These are phyloP conservation scores for Clarkia xantiana DNA, from an alignment of 345 rosid species.

Conservation along the genomic window DNA sequence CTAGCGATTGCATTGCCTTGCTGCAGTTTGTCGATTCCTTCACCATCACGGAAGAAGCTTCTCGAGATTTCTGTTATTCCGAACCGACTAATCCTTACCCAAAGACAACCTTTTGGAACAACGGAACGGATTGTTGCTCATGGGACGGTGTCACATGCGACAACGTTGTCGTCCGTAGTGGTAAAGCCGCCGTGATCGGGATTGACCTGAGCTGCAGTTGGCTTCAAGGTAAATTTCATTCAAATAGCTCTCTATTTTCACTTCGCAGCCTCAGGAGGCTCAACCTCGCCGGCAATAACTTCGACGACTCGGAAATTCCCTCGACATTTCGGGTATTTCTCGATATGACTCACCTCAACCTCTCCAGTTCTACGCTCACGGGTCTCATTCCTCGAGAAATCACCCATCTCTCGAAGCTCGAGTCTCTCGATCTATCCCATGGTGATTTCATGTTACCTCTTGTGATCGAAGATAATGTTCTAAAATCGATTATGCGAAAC, in stretches of 20 bases:
- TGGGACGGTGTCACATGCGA: constrained; percentile 4
- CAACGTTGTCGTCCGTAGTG: too few species aligned
- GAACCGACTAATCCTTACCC: neutral
- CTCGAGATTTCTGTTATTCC: neutral
- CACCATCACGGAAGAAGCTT: neutral
- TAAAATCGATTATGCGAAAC: neutral
- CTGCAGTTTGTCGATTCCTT: constrained; percentile 2
- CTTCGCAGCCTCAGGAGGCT: neutral
- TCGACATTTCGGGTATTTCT: neutral
- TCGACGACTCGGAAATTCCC: neutral
- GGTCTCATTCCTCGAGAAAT: neutral
- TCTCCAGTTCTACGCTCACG: neutral
- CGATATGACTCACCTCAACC: constrained; percentile 2
- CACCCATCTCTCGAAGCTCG: neutral
- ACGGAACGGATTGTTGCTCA: neutral
- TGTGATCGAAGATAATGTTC: neutral
- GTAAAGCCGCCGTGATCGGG: neutral
- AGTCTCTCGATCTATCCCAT: constrained; percentile 4
- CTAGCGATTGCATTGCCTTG: neutral
- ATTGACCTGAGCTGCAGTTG: constrained; percentile 3
- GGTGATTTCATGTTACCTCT: neutral
- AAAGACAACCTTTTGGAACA: constrained; percentile 1
- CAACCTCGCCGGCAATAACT: constrained; percentile 5
- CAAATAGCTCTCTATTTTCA: neutral
- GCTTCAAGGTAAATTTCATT: neutral